Evolutionary conservation across 116 monocot genomes (phyloP).

Genomic region (Posidonia oceanica): DNA sequence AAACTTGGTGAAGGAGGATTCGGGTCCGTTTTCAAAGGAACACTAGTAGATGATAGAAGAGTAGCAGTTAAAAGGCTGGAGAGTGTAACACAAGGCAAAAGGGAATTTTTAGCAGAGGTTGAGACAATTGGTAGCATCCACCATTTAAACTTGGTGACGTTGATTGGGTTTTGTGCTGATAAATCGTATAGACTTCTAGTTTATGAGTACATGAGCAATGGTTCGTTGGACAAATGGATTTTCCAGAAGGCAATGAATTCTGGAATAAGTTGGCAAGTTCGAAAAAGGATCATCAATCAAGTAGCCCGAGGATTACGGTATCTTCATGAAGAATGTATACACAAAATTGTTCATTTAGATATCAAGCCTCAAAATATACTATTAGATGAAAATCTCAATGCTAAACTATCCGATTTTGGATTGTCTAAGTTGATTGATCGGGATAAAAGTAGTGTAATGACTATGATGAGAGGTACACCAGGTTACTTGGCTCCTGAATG

Average conservation of each 20-base stretch:
- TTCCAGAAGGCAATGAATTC: background rate
- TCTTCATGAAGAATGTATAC: constrained; percentile 40
- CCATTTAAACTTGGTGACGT: constrained; percentile 15
- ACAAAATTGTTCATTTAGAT: constrained; percentile 48
- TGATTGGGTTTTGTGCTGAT: constrained; percentile 10
- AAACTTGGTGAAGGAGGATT: constrained; percentile 13
- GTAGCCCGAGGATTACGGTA: constrained; percentile 34
- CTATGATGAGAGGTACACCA: constrained; percentile 34
- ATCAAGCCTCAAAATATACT: constrained; percentile 25
- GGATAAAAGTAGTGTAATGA: constrained; percentile 22
- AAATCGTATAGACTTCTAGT: constrained; percentile 12
- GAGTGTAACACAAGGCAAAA: constrained; percentile 2
- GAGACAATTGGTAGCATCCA: constrained; percentile 12
- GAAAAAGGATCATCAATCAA: constrained; percentile 14
- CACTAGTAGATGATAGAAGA: background rate
- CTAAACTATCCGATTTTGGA: constrained; percentile 55
- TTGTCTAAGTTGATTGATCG: constrained; percentile 34
- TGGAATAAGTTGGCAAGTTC: constrained; percentile 17
- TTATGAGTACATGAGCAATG: constrained; percentile 33
- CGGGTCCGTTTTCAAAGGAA: too few relatives aligned
- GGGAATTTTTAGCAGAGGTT: constrained; percentile 15
- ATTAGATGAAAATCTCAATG: constrained; percentile 28
- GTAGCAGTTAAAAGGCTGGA: constrained; percentile 13
- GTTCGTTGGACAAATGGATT: constrained; percentile 13
- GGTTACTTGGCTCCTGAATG: constrained; percentile 62